Conservation (phyloP, 805 yeast species). For the Saccharomycopsis fermentans region DNA sequence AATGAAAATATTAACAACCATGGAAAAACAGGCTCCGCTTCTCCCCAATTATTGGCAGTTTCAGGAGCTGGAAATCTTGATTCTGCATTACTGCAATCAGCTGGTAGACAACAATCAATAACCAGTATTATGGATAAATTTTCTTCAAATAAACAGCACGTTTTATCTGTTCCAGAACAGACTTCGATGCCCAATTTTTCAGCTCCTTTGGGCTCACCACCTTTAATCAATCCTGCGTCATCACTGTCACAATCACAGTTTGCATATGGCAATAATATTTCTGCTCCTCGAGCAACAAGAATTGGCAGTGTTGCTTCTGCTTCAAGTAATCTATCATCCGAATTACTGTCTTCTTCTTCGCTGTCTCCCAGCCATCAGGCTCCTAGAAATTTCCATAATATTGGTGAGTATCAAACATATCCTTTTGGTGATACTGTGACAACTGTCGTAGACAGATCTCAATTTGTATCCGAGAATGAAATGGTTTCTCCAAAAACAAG, state of each 20-base stretch:
- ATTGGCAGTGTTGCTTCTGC: neutral
- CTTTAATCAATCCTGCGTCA: constrained; percentile 2
- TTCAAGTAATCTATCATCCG: neutral
- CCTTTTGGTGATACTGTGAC: neutral
- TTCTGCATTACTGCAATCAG: neutral
- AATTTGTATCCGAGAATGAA: neutral
- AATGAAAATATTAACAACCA: constrained; percentile 22
- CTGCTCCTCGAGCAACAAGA: neutral
- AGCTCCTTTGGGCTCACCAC: constrained; percentile 24
- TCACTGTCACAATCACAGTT: neutral
- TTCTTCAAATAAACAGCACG: neutral
- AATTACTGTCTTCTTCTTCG: neutral
- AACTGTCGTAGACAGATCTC: neutral
- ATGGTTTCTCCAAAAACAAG: neutral
- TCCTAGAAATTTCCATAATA: neutral
- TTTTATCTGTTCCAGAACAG: constrained; percentile 27
- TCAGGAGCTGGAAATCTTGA: neutral
- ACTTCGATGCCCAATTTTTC: constrained; percentile 48
- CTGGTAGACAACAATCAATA: neutral
- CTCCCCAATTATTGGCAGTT: neutral
- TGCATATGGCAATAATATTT: neutral
- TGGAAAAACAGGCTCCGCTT: neutral
- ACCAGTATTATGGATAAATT: neutral
- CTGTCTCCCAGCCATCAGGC: constrained; percentile 1
- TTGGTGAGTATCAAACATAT: neutral